Conservation (phyloP, 2,329 filamentous ascomycete genomes). For the Tolypocladium tundrense region DNA sequence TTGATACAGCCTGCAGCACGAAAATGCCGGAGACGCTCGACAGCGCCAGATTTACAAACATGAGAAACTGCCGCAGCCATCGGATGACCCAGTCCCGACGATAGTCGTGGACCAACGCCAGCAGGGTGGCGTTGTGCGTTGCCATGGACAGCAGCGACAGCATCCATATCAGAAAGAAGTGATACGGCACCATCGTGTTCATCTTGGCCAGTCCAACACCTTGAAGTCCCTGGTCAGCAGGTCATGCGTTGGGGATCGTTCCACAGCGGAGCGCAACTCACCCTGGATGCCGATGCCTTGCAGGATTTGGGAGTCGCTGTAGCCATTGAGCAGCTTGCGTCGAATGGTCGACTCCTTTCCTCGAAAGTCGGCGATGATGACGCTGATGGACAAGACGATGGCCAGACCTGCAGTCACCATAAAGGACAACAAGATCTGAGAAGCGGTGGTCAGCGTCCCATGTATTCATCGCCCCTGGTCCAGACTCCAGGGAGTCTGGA, state of each 20-base stretch:
- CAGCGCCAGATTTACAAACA: constrained; percentile 54
- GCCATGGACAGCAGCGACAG: constrained; percentile 53
- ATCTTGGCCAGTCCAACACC: constrained; percentile 49
- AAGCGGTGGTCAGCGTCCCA: background rate
- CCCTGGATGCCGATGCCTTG: constrained; percentile 59
- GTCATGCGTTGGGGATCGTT: background rate
- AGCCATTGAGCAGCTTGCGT: constrained; percentile 54
- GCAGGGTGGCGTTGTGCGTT: constrained; percentile 53
- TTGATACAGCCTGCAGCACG: constrained; percentile 43
- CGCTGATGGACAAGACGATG: constrained; percentile 41
- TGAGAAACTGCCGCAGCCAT: constrained; percentile 55
- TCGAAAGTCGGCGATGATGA: constrained; percentile 44
- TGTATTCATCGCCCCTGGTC: background rate
- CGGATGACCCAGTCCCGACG: constrained; percentile 56
- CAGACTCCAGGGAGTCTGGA: background rate
- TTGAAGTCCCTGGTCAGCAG: background rate
- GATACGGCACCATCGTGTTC: constrained; percentile 50
- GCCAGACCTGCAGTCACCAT: constrained; percentile 52
- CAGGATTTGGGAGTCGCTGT: constrained; percentile 59
- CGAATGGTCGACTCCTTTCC: constrained; percentile 40
- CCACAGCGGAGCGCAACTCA: constrained; percentile 3
- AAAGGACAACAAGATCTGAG: constrained; percentile 52
- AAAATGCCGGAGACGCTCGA: constrained; percentile 46
- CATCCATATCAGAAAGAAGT: constrained; percentile 65
- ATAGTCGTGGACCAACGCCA: constrained; percentile 57